Evolutionary conservation across 371 early-diverging fungal species (phyloP), one percentile per base, ranked within the genome.

Genomic region (Mycotypha africana): DNA sequence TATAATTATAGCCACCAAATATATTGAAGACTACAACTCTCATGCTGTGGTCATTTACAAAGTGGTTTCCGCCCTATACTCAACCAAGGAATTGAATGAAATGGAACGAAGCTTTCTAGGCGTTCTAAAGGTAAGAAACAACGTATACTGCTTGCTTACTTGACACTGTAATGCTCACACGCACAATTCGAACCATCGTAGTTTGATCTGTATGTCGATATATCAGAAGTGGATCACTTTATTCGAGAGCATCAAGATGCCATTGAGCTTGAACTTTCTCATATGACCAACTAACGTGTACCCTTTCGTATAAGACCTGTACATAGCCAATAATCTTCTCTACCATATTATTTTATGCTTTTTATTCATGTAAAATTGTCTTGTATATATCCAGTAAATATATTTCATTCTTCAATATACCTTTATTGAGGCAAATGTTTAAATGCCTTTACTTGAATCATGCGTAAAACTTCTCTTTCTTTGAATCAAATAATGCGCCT

Each of bases 1-100:
- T 15, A 62, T 86, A 45, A 61, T 88, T 47, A 64, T 85, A 7
- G 85, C 86, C 2, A 82, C 82, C 42, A 88, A 80, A 60, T 83
- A 70, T 41, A 64, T 71, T 26, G 81, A 85, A 34, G 84, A 86
- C 42, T 64, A 65, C 49, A 62, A 66, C n/a, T 42, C 61, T 3
- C 56, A 61, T 47, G 61, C 64, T 15, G 38, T 53, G 19, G 43
- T 53, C 24, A 62, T 72, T 37, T 61, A 56, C 42, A 47, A 47
- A 15, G 45, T 60, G 34, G 65, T 67, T 16, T 51, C 66, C 2
- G 60, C 65, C 10, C 53, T 84, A 14, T 88, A 82, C 44, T 60
- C 75, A n/a, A 56, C 66, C 17, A 51, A 62, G 43, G 84, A 88
- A 46, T 62, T 88, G 40, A 71, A 67, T 43, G 68, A 67, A 51